Evolutionary conservation across 352 stramenopile species (phyloP), one percentile per base, ranked within the genome.

Genomic region (Albugo laibachii): DNA sequence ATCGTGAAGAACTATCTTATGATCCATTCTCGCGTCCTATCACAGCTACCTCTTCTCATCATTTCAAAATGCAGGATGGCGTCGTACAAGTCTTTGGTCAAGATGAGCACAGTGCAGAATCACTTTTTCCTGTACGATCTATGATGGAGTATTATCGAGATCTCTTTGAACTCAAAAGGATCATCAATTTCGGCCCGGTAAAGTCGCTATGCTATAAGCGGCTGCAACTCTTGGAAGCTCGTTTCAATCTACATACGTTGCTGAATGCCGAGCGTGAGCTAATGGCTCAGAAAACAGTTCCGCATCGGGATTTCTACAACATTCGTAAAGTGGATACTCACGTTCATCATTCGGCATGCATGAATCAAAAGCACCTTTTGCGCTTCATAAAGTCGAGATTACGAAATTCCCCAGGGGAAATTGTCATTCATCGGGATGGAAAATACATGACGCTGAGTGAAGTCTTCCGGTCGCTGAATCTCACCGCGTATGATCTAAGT

Each of bases 291-390:
- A 97, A 95, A 60, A 82, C 80, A 27, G 80, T 99, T 36, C 85
- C 96, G 6, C 93, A 97, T 45, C 94, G 94, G n/a, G 94, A 99
- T 56, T 98, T 98, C 57, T 98, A 98, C 69, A 95, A 97, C 50
- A 89, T 97, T 12, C 73, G 93, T 19, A 97, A 99, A 62, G 91
- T 99, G 11, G 95, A 99, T 54, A 99, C 96, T 56, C 95, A 99
- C 58, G 96, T 99, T 50, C 95, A 99, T 61, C 84, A 97, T 57
- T 94, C 76, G 48, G 88, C 88, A 16, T 95, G 87, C 58, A 97
- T 97, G 88, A 96, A 96, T 62, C 83, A 95, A 57, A 97, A 96
- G 59, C 87, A 96, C 58, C 49, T 97, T 53, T 62, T 97, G 50
- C 77, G 87, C 13, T 91, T 96, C 48, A 93, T 93, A 57, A 88